These are phyloP conservation scores for Babesia bovis DNA, from an alignment of 169 alveolate species.

Conservation along the genomic window DNA sequence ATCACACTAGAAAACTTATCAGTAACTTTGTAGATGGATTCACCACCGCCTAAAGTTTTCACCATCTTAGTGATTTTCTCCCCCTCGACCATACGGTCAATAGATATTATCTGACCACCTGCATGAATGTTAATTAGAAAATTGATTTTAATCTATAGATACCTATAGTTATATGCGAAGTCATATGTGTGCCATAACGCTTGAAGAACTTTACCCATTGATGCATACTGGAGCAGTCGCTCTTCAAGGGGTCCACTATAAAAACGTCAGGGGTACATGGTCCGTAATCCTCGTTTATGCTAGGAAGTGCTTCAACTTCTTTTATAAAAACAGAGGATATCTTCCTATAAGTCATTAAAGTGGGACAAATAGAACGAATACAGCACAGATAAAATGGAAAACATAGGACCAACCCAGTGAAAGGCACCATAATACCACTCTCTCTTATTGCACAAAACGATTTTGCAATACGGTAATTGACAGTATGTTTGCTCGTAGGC, in stretches of 20 bases:
- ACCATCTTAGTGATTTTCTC: neutral
- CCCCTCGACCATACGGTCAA: constrained; percentile 22
- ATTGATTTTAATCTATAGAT: neutral
- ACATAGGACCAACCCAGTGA: constrained; percentile 37
- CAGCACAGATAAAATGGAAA: too few relatives aligned
- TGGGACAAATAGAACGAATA: neutral
- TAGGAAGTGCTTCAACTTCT: constrained; percentile 36
- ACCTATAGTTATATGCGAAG: constrained; percentile 48
- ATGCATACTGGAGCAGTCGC: constrained; percentile 48
- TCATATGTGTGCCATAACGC: constrained; percentile 74
- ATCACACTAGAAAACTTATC: constrained; percentile 9
- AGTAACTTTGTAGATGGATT: neutral
- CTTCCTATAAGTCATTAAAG: neutral
- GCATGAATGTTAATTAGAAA: neutral
- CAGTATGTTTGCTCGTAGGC: neutral
- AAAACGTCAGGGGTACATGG: constrained; percentile 52
- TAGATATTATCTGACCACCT: constrained; percentile 64
- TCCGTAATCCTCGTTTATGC: neutral
- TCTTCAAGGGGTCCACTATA: constrained; percentile 18
- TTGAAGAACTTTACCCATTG: constrained; percentile 72
- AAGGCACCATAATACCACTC: constrained; percentile 62
- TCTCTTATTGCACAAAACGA: constrained; percentile 55
- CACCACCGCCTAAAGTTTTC: neutral
- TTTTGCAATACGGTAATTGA: constrained; percentile 33
- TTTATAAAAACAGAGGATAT: constrained; percentile 20